Evolutionary conservation across 169 alveolate species (phyloP).

Genomic region (Nephromyces sp.): DNA sequence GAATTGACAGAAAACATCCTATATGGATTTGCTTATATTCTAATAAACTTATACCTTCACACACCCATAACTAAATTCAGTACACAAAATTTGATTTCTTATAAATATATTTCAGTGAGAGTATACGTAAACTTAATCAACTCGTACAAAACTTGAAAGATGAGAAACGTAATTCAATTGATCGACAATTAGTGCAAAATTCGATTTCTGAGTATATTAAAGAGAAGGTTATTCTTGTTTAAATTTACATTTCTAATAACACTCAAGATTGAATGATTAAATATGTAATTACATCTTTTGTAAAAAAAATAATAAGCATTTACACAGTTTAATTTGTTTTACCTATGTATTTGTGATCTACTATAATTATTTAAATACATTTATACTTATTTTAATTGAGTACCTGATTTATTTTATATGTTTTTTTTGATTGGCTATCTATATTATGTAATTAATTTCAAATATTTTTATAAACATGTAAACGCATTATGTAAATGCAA

Average conservation of each 20-base stretch:
- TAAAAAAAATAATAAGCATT: not conserved
- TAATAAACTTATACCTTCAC: no score
- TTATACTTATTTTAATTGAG: not conserved
- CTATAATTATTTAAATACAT: not conserved
- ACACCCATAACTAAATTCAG: no score
- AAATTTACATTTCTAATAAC: no score
- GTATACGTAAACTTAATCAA: not conserved
- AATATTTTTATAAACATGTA: not conserved
- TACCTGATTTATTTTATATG: not conserved
- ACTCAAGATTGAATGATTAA: no score
- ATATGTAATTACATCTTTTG: not conserved
- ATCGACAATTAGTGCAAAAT: not conserved
- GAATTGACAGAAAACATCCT: no score
- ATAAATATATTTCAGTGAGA: not conserved
- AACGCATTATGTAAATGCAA: no score
- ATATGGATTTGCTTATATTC: no score
- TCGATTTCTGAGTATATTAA: not conserved
- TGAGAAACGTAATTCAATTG: not conserved
- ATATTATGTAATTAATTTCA: not conserved
- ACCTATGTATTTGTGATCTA: not conserved
- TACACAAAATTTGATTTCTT: no score
- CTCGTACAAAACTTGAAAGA: not conserved
- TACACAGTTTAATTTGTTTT: not conserved
- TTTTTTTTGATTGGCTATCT: not conserved
- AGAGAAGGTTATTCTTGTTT: not conserved